Conservation (phyloP, 108 stramenopile species). For the Conticribra weissflogii region DNA sequence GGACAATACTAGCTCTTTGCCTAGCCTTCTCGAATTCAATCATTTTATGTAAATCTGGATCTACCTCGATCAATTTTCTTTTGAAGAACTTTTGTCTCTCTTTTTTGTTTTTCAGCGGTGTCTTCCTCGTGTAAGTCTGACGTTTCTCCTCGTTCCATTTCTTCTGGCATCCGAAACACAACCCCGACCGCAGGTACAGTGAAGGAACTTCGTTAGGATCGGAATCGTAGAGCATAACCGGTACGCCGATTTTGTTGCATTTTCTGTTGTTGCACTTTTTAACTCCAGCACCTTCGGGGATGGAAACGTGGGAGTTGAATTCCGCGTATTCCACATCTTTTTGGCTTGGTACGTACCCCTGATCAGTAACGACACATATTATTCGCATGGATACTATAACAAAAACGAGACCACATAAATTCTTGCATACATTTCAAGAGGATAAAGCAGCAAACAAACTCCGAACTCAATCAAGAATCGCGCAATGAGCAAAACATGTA, state of each 20-base stretch:
- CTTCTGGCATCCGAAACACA: constrained; percentile 84
- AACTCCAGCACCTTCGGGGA: constrained; percentile 75
- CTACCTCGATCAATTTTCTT: constrained; percentile 55
- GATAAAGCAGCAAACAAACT: no score
- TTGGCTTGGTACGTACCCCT: constrained; percentile 57
- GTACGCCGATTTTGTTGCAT: constrained; percentile 77
- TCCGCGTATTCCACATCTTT: constrained; percentile 49
- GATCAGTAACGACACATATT: no score
- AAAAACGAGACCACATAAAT: no score
- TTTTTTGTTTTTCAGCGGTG: neutral
- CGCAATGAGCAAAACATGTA: no score
- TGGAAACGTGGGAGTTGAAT: constrained; percentile 45
- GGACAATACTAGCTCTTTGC: constrained; percentile 88
- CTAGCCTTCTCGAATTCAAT: constrained; percentile 96
- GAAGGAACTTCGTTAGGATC: constrained; percentile 72
- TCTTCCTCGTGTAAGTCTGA: neutral
- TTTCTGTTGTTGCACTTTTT: constrained; percentile 53
- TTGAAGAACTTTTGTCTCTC: neutral
- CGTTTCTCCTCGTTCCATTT: constrained; percentile 80
- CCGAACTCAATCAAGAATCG: no score
- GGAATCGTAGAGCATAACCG: constrained; percentile 72
- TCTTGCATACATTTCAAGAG: no score
- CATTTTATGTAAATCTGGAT: constrained; percentile 91
- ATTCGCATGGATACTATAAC: no score
- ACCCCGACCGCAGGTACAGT: constrained; percentile 72